Conservation (phyloP, 306 rosid species). For the Quercus rubra region DNA sequence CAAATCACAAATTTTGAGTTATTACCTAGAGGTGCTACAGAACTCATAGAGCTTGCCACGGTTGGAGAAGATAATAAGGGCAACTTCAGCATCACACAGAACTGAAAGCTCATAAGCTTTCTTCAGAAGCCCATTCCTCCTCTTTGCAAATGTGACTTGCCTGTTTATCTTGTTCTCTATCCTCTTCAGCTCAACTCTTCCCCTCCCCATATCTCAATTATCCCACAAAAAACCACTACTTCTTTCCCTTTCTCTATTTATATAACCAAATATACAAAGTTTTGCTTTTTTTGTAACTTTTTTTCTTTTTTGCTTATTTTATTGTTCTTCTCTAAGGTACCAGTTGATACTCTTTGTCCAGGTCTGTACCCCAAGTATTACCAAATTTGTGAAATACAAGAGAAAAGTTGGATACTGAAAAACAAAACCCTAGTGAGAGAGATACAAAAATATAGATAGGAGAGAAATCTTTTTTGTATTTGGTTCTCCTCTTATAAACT, state of each 20-base stretch:
- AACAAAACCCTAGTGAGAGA: slow-evolving; percentile 46
- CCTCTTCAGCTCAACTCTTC: slow-evolving; percentile 94
- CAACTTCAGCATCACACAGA: slow-evolving; percentile 94
- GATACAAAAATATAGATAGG: slow-evolving; percentile 7
- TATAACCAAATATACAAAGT: background rate
- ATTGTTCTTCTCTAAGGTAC: slow-evolving; percentile 32
- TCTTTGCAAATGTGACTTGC: slow-evolving; percentile 89
- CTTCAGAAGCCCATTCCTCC: slow-evolving; percentile 88
- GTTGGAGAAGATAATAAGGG: slow-evolving; percentile 84
- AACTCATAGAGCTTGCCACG: slow-evolving; percentile 95
- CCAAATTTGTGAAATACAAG: slow-evolving; percentile 60
- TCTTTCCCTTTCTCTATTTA: background rate
- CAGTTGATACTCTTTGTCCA: slow-evolving; percentile 52
- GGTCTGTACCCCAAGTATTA: slow-evolving; percentile 42
- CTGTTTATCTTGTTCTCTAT: slow-evolving; percentile 98
- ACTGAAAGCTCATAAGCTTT: slow-evolving; percentile 92
- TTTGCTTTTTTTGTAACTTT: background rate
- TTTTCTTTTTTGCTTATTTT: slow-evolving; percentile 16
- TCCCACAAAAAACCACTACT: slow-evolving; percentile 6
- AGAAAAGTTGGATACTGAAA: slow-evolving; percentile 41
- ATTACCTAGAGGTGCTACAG: slow-evolving; percentile 73
- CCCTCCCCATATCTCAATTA: slow-evolving; percentile 67
- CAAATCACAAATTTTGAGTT: background rate
- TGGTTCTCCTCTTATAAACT: slow-evolving; percentile 26
- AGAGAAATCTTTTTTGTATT: background rate